Conservation (phyloP, 2,329 filamentous ascomycete species). For the Chaetomium globosum region DNA sequence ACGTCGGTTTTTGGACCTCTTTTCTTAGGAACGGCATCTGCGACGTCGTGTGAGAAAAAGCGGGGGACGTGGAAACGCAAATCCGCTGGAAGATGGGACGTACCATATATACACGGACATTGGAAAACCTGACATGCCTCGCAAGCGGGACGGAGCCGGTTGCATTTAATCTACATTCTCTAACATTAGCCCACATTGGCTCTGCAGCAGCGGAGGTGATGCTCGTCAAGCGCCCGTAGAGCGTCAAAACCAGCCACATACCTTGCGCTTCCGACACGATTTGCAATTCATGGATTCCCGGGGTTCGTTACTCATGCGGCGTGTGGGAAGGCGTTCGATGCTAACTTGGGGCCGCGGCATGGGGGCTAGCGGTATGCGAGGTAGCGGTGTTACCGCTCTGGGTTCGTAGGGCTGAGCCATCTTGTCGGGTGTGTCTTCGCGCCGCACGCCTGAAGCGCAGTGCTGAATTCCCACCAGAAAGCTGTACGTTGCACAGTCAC, state of each 20-base stretch:
- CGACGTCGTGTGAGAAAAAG: constrained; percentile 10
- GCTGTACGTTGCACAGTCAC: constrained; percentile 22
- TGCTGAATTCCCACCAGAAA: constrained; percentile 1
- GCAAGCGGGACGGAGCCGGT: constrained; percentile 78
- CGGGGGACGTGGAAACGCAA: not conserved
- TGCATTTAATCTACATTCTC: constrained; percentile 78
- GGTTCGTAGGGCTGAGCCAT: constrained; percentile 47
- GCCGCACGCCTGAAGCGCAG: not conserved
- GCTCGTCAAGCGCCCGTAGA: not conserved
- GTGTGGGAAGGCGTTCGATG: constrained; percentile 75
- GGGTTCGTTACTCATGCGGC: constrained; percentile 72
- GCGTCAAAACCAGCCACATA: constrained; percentile 44
- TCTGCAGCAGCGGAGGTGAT: not conserved
- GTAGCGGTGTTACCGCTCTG: constrained; percentile 48
- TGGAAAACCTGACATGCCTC: constrained; percentile 90
- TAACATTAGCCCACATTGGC: constrained; percentile 6
- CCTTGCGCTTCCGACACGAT: constrained; percentile 89
- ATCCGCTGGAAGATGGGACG: constrained; percentile 35
- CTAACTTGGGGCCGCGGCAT: constrained; percentile 78
- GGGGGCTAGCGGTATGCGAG: constrained; percentile 52
- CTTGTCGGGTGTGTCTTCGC: constrained; percentile 40
- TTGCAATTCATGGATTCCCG: constrained; percentile 96
- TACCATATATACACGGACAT: constrained; percentile 86
- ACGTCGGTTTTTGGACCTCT: constrained; percentile 89
- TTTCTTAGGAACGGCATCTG: constrained; percentile 88